Evolutionary conservation across 768 basidiomycete genomes (phyloP), one percentile per base, ranked within the genome.

Genomic region (Suillus sp.): DNA sequence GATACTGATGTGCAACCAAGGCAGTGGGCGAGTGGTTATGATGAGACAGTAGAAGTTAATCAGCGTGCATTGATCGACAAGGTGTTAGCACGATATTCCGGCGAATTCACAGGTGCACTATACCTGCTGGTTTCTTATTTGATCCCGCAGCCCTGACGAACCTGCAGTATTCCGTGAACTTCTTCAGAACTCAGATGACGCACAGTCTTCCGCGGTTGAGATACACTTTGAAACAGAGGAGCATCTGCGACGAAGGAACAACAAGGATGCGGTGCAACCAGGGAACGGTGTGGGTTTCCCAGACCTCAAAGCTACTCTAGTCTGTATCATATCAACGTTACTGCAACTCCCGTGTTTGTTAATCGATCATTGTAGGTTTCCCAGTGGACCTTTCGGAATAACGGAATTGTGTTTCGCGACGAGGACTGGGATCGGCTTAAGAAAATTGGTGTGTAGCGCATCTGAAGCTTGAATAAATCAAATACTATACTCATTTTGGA

Each of bases 31-130:
- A 76, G 69, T n/a, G 91, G 91, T 20, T 81, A 87, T 66, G 91
- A 92, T 69, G 91, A 92, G 70, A 84, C 89, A 0, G 90, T 95
- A 0, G 91, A 96, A 76, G 95, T 96, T 53, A 96, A 96, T 75
- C 96, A 96, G 73, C 86, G 96, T 22, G 95, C 95, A n/a, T 80
- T 97, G 62, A 96, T 98, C 60, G 96, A 97, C 81, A 98, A 95
- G 78, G 93, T 99, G 27, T 86, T 99, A 25, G 95, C 96, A 11
- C 83, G 96, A 30, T 99, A 99, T 77, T 93, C 91, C 14, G 96
- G 94, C 59, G 95, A 97, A 79, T 93, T 95, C 69, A 96, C 95
- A 6, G 86, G 83, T 86, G 59, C 62, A 78, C 32, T 9, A 32
- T 20, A 30, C 27, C 38, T 47, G 20, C 30, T 25, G 7, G 18